Base-by-base conservation (phyloP, 129 eudicot genomes). In the Gnaphalium uliginosum region DNA sequence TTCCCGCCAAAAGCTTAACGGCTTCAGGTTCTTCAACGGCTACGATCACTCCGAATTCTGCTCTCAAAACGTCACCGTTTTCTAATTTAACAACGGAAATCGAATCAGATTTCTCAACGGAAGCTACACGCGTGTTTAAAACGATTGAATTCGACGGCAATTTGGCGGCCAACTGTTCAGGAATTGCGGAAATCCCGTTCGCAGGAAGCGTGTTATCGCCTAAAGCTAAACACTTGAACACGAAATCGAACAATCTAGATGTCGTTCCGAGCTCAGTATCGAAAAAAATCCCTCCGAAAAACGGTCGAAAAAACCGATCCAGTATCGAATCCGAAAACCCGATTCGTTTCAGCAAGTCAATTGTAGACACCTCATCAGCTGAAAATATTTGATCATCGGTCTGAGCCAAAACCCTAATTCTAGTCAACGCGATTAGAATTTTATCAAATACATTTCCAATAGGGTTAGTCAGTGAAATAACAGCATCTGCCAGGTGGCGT, bases 121-220 rank as follows among this genome's bases (percentile, higher is more conserved):
- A 74, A 22, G 77, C 77, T 5, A 86, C 99, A 21, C 74, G 81
- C 5, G 96, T 79, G 58, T 95, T 89, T 62, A 95, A 72, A 15
- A 77, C 6, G 8, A 95, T 76, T 14, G 96, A 91, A 48, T 71
- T 68, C 0, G 84, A 13, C 0, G 96, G 92, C 79, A 95, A 79
- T 81, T 81, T 91, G 0, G 78, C 83, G 1, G 97, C 96, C 74
- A 95, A 80, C 68, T 95, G 97, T 21, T 87, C 82, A 1, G 99
- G 97, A 76, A 95, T 95, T 3, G 97, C 97, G 0, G 86, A 81
- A 17, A 95, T 95, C 35, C 99, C 99, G 2, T 84, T 89, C 48
- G 83, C 90, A n/a, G 99, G 99, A 29, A 95, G 90, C 2, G 99
- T 86, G 30, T 91, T 95, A 51, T 91, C 96, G 1, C 97, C 99